Evolutionary conservation across 768 basidiomycete species (phyloP), one percentile per base, ranked within the genome.

Genomic region (Mycena alexandri): DNA sequence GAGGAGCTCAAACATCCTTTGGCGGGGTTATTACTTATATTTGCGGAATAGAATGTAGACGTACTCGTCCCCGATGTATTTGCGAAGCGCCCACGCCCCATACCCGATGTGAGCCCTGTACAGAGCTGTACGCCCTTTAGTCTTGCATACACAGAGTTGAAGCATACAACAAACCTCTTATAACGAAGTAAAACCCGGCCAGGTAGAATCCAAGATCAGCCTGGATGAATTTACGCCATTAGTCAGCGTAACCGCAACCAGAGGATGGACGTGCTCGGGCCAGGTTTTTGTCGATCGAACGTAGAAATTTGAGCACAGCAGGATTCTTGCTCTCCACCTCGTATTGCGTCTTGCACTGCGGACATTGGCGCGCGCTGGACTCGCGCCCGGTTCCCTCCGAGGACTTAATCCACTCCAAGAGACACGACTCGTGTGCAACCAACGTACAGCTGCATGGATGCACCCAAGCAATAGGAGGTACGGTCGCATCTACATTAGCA

Each of bases 401-500:
- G 19, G 90, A 84, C 66, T 89, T 86, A 43, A 94, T 92, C 93
- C 93, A 94, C 69, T 89, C 86, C 36, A 93, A 83, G 17, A 94
- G 86, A 78, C 93, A 94, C 0, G 87, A 79, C 75, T 94, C 91
- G 77, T 94, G 93, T 3, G 93, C 93, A 44, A 94, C 81, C 43
- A 94, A 85, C 0, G 93, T 93, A 73, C 93, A 94, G 52, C 80
- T 88, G 77, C 93, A 94, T 3, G 93, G 93, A 71, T 94, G 93
- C 0, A 88, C 89, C 92, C 93, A 94, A 60, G 80, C 76, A 41
- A 84, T 80, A 14, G 87, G 85, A 8, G 87, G 86, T 19, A 17
- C 24, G 8, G 52, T 46, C 38, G 38, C 52, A 13, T 82, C 77
- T 47, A 83, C 83, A 48, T 80, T 81, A 43, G 76, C 38, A 84